These are phyloP conservation scores for Ascoidea tarda DNA, from an alignment of 805 yeast species.

Conservation along the genomic window DNA sequence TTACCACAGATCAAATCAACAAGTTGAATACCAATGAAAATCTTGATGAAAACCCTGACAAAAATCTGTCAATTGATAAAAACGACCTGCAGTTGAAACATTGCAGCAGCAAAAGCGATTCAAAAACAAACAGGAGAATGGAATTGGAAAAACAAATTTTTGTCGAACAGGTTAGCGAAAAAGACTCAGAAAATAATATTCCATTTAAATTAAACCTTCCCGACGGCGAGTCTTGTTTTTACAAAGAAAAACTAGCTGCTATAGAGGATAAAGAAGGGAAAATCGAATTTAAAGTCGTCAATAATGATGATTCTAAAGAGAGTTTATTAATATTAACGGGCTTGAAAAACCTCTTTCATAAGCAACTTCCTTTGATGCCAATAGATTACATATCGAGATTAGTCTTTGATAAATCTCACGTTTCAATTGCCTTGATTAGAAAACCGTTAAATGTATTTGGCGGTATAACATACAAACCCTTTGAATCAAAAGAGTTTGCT, in stretches of 20 bases:
- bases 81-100: too few species aligned
- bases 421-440: conserved; percentile 91
- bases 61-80: too few species aligned
- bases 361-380: conserved; percentile 98
- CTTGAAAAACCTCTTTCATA: conserved; percentile 87
- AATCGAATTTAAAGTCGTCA: conserved; percentile 92
- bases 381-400: conserved; percentile 88
- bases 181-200: too few species aligned
- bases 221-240: conserved; percentile 71
- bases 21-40: too few species aligned
- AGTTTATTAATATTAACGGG: conserved; percentile 89
- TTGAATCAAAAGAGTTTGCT: conserved; percentile 81
- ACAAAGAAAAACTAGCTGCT: conserved; percentile 87
- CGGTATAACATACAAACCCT: conserved; percentile 93
- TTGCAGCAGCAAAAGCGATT: too few species aligned
- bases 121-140: too few species aligned
- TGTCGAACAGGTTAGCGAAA: too few species aligned
- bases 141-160: too few species aligned
- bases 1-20: too few species aligned
- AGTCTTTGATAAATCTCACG: conserved; percentile 87
- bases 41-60: too few species aligned
- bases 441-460: conserved; percentile 94
- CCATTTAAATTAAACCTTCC: not conserved
- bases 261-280: conserved; percentile 87
- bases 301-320: conserved; percentile 82